Evolutionary conservation across 2,329 filamentous ascomycete species (phyloP).

Genomic region (Phaeosphaeriaceae sp.): DNA sequence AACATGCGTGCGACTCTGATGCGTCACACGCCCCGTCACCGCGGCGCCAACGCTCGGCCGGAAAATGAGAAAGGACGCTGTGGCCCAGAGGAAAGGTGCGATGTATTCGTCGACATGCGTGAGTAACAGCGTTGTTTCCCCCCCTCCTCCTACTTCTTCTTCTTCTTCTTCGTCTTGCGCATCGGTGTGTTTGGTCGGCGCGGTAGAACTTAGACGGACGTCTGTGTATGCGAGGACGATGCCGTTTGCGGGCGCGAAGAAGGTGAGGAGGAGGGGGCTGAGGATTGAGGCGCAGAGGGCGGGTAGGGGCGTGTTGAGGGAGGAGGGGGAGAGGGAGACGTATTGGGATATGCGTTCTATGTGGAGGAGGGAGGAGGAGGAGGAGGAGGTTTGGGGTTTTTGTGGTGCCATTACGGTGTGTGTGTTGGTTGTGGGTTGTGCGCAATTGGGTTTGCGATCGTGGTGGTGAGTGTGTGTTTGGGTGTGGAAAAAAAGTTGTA

Average conservation of each 20-base stretch:
- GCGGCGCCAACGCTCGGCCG: slow-evolving; percentile 73
- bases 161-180: neutral
- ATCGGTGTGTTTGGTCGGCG: slow-evolving; percentile 59
- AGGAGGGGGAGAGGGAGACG: slow-evolving; percentile 73
- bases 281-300: slow-evolving; percentile 77
- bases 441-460: slow-evolving; percentile 23
- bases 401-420: slow-evolving; percentile 35
- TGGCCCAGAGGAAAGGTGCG: slow-evolving; percentile 86
- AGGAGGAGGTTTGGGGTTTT: slow-evolving; percentile 8
- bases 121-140: slow-evolving; percentile 30
- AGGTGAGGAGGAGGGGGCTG: slow-evolving; percentile 75
- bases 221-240: slow-evolving; percentile 79
- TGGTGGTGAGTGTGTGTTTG: slow-evolving; percentile 9
- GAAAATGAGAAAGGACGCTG: slow-evolving; percentile 84
- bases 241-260: slow-evolving; percentile 73
- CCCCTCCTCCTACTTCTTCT: too few relatives aligned
- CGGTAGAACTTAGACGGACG: slow-evolving; percentile 67
- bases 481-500: slow-evolving; percentile 37
- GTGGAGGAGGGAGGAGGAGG: slow-evolving; percentile 64
- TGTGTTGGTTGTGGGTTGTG: neutral
- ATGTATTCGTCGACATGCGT: slow-evolving; percentile 70
- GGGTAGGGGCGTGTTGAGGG: slow-evolving; percentile 70
- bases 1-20: slow-evolving; percentile 88
- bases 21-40: slow-evolving; percentile 81
- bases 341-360: slow-evolving; percentile 82